phyloP scores from a whole-genome alignment of 108 stramenopile genomes.

The Cyclostephanos invisitatus region DNA sequence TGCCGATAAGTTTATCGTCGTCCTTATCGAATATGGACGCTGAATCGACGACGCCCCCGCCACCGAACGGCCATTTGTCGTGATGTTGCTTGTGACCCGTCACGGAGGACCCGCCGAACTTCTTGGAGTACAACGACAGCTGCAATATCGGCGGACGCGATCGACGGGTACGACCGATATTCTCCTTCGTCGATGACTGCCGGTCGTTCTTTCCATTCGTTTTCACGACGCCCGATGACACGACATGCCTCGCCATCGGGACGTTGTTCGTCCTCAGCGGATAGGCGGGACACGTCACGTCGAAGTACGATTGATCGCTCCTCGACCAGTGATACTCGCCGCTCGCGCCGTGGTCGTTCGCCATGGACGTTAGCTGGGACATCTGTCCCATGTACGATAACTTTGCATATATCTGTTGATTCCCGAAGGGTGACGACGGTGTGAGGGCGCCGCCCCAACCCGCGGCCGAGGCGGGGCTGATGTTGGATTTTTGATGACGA shows the following conservation, averaged over 20 bases:
- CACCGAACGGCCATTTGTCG: conserved; percentile 14
- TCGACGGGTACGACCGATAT: conserved; percentile 42
- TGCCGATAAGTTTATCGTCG: conserved; percentile 69
- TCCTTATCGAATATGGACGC: neutral
- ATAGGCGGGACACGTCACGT: conserved; percentile 62
- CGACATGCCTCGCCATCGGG: conserved; percentile 11
- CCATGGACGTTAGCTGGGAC: conserved; percentile 66
- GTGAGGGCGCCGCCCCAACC: conserved; percentile 17
- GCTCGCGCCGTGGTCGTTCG: conserved; percentile 47
- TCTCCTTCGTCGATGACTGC: neutral
- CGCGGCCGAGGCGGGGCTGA: conserved; percentile 37
- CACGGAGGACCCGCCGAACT: conserved; percentile 5
- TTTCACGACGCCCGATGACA: neutral
- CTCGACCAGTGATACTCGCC: conserved; percentile 65
- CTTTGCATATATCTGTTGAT: conserved; percentile 55
- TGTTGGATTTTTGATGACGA: conserved; percentile 28
- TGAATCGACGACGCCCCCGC: conserved; percentile 32
- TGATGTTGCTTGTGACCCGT: conserved; percentile 3
- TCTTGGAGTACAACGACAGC: conserved; percentile 44
- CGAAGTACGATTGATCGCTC: conserved; percentile 78
- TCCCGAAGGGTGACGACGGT: conserved; percentile 12
- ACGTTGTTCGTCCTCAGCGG: conserved; percentile 15
- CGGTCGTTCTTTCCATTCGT: neutral
- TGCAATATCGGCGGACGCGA: conserved; percentile 54
- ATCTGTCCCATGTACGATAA: conserved; percentile 57